Base-by-base conservation (phyloP, 2,329 filamentous ascomycete genomes). In the Pseudogymnoascus sp. region DNA sequence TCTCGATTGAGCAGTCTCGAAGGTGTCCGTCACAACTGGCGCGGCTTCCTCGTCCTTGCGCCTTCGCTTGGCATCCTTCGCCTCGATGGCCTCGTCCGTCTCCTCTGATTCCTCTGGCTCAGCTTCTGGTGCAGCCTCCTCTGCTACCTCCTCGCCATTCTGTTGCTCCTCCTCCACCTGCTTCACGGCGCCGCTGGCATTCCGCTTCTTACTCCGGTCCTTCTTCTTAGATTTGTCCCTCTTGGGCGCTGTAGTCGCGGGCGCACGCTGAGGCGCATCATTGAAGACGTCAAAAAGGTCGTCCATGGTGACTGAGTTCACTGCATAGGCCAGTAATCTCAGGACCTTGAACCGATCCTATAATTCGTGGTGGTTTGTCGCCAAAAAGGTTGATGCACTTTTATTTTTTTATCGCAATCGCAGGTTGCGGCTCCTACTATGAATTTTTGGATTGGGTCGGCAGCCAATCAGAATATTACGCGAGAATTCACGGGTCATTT, bases 1-100 rank as follows among this genome's bases (percentile, higher is more conserved):
- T 80, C 93, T 84, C 66, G 92, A 95, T 77, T 96, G 87, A 72
- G 94, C 92, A 11, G 94, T 97, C 78, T 97, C 87, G 75, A 99
- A 99, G 11, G 88, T 86, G 77, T 99, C 94, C 19, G 93, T 92
- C 69, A 97, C 84, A 55, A 97, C 87, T 4, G 93, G 91, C 65
- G 84, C 84, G 69, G 88, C 78, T 66, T 86, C 81, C 68, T 86
- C 84, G 72, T 85, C 82, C 68, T 84, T 81, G 60, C 82, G 80
- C 67, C 88, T 85, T 75, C 91, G 91, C 64, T 72, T 76, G 55
- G 85, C 78, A 62, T 81, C 76, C 3, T 79, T 77, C 45, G 77
- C 78, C 41, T 79, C 76, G 1, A 76, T 75, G 22, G 74, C 70
- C 23, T 77, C 73, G 19, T 75, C 71, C n/a, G 76, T 75, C 36